phyloP scores from a whole-genome alignment of 192 early-diverging fungal genomes.

The Chytriomyces sp. region DNA sequence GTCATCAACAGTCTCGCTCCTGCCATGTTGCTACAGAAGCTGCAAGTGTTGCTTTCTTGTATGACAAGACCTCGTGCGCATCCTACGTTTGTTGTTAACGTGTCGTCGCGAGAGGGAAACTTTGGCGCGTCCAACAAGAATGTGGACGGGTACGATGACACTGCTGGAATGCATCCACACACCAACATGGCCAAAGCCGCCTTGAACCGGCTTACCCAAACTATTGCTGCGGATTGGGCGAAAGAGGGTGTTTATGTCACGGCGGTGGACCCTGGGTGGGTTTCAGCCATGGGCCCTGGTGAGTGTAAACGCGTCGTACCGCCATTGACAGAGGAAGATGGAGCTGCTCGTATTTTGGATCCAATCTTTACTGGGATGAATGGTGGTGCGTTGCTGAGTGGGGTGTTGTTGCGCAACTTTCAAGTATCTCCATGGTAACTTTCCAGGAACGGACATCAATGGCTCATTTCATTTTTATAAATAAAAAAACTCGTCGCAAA shows the following conservation, averaged over 20 bases:
- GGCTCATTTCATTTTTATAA: too few relatives aligned
- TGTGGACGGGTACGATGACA: slow-evolving; percentile 11
- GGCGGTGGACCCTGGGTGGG: slow-evolving; percentile 35
- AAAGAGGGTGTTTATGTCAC: slow-evolving; percentile 24
- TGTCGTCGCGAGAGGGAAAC: slow-evolving; percentile 28
- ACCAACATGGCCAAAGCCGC: slow-evolving; percentile 34
- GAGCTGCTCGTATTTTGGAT: slow-evolving; percentile 29
- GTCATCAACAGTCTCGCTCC: slow-evolving; percentile 20
- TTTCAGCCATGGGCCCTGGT: slow-evolving; percentile 20
- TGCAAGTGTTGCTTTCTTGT: slow-evolving; percentile 5
- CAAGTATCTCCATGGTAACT: slow-evolving; percentile 2
- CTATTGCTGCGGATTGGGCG: slow-evolving; percentile 17
- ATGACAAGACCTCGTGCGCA: neutral
- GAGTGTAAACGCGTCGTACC: slow-evolving; percentile 3
- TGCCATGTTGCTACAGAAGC: slow-evolving; percentile 3
- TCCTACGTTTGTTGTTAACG: slow-evolving; percentile 30
- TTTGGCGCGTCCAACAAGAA: slow-evolving; percentile 14
- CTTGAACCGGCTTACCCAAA: slow-evolving; percentile 26
- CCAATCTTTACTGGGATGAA: slow-evolving; percentile 20
- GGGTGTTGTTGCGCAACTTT: slow-evolving; percentile 24
- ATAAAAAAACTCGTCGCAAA: too few relatives aligned
- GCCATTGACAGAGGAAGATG: slow-evolving; percentile 28
- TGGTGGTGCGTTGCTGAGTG: slow-evolving; percentile 10
- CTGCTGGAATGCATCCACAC: slow-evolving; percentile 25
- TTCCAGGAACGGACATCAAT: too few relatives aligned